Base-by-base conservation (phyloP, 2,329 filamentous ascomycete species). In the Elsinoe fawcettii region DNA sequence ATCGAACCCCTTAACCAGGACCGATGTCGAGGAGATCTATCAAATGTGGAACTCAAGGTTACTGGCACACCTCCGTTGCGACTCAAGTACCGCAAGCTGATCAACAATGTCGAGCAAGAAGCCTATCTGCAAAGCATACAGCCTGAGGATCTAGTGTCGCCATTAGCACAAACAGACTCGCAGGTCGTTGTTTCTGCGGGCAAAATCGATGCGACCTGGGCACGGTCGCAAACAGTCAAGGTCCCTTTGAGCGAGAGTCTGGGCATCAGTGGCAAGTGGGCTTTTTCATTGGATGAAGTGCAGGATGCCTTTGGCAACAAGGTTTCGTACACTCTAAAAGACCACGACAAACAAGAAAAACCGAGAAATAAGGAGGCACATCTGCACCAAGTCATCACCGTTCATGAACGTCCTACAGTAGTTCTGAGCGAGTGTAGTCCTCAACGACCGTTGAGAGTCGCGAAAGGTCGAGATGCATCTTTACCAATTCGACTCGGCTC, bases 121-220 rank as follows among this genome's bases (percentile, higher is more conserved):
- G 90, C 91, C 63, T 90, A 92, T 61, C 92, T 95, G 64, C 91
- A 97, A 71, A 96, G 89, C 66, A 83, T 99, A 44, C 91, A 96
- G 65, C 91, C 93, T 0, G 90, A 96, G 51, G 88, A 88, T 34
- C 86, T 91, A 65, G 77, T 81, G 2, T 95, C 90, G 1, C 90
- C 90, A 1, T 75, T 95, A 34, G 73, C 87, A n/a, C 78, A 82
- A 44, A 76, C 79, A 51, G 77, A 75, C 23, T 77, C 80, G 1
- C 79, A 79, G 18, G 79, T 78, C 16, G 68, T 90, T 41, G 75
- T 86, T 41, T 72, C 79, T 11, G 79, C 73, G 1, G 75, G 73
- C 9, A 77, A 82, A 27, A 78, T 87, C 47, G 87, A 92, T 63
- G 78, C 87, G 32, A 84, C 86, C 0, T 97, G 93, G 93, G 90